A percentile compares a stretch with the other conserved stretches of the same genome.
Conservation (phyloP, 306 rosid species). For the Malus sieversii region DNA sequence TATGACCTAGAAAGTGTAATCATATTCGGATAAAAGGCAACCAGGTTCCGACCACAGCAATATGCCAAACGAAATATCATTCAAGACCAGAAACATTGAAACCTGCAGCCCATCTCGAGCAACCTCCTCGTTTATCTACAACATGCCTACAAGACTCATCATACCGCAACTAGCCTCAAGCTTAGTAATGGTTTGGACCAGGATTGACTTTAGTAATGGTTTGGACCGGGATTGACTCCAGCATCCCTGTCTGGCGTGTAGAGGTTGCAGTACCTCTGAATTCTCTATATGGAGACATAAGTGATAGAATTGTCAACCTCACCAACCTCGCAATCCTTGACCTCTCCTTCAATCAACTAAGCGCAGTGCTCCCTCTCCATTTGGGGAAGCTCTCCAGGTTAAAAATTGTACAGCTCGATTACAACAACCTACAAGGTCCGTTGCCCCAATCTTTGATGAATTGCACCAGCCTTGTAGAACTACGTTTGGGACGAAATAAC, state of each 20-base stretch:
- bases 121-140: constrained; percentile 2
- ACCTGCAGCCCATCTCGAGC: not conserved
- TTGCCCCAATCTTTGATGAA: not conserved
- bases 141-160: constrained; percentile 25
- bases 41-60: not conserved
- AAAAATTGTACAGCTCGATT: not conserved
- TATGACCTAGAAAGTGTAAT: not conserved
- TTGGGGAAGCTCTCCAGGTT: not conserved
- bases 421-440: not conserved
- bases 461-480: not conserved
- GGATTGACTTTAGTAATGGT: constrained; percentile 15
- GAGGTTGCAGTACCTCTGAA: not conserved
- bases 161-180: constrained; percentile 8
- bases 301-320: not conserved
- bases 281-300: not conserved
- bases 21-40: not conserved
- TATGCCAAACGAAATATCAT: not conserved
- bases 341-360: not conserved
- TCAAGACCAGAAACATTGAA: not conserved
- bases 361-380: not conserved
- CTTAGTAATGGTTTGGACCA: constrained; percentile 28
- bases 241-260: constrained; percentile 26
- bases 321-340: not conserved
- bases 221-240: constrained; percentile 26
- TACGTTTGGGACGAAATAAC: not conserved